Evolutionary conservation across 495 filamentous ascomycete genomes (phyloP).

Genomic region (Poronia punctata): DNA sequence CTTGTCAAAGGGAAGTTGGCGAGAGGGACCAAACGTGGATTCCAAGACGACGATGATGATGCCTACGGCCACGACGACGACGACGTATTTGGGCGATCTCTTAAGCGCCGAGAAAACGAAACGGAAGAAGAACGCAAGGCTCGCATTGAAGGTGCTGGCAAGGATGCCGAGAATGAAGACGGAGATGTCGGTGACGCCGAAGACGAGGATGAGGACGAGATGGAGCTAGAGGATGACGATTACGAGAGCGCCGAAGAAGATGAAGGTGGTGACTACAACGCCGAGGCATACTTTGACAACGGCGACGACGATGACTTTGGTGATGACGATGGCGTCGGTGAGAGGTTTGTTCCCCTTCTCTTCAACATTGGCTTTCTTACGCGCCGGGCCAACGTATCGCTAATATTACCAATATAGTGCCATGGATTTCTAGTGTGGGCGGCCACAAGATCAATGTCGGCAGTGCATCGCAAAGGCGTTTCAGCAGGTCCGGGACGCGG

Average conservation of each 20-base stretch:
- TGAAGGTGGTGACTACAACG: conserved; percentile 48
- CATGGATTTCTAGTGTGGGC: conserved; percentile 27
- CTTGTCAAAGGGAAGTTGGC: conserved; percentile 12
- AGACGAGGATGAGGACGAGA: conserved; percentile 39
- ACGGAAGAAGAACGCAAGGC: conserved; percentile 37
- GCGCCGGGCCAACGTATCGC: no score
- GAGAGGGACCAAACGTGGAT: conserved; percentile 9
- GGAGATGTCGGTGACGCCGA: conserved; percentile 30
- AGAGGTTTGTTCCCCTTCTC: conserved; percentile 10
- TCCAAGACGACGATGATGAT: conserved; percentile 13
- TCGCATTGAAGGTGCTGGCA: conserved; percentile 25
- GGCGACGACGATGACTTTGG: conserved; percentile 40
- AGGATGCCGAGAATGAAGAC: conserved; percentile 30
- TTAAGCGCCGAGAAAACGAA: conserved; percentile 25
- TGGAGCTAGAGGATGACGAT: conserved; percentile 36
- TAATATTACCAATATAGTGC: conserved; percentile 8
- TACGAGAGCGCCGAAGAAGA: conserved; percentile 42
- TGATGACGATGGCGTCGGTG: conserved; percentile 40
- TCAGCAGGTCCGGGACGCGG: not conserved
- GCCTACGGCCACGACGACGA: conserved; percentile 17
- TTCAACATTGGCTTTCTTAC: no score
- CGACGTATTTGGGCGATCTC: conserved; percentile 14
- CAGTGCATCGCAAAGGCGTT: conserved; percentile 2
- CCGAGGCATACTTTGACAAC: conserved; percentile 47
- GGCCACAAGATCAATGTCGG: no score